Conservation (phyloP, 2,329 filamentous ascomycete species). For the Penicillium sp. region DNA sequence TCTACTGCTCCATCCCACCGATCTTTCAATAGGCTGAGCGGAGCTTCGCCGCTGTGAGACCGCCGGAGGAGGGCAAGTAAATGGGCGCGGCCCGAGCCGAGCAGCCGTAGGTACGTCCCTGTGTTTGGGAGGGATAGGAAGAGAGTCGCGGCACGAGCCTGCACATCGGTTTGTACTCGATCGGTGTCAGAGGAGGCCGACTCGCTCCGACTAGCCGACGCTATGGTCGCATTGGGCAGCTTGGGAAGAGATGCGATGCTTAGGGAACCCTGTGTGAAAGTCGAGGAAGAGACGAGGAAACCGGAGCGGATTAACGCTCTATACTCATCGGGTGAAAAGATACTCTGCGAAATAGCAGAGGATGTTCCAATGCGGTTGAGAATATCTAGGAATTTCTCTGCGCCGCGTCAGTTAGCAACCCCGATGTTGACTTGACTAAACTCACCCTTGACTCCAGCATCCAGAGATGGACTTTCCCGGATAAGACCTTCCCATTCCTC, state of each 20-base stretch:
- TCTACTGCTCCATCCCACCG: constrained; percentile 60
- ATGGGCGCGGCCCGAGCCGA: constrained; percentile 52
- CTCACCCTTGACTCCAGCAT: constrained; percentile 34
- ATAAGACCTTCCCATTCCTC: constrained; percentile 49
- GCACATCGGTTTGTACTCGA: constrained; percentile 16
- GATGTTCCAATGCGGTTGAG: constrained; percentile 46
- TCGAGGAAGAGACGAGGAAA: constrained; percentile 50
- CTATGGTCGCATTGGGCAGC: constrained; percentile 20
- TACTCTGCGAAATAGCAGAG: constrained; percentile 42
- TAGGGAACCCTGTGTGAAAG: constrained; percentile 35
- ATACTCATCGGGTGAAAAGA: constrained; percentile 47
- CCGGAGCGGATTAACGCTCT: constrained; percentile 49
- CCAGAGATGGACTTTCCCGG: constrained; percentile 31
- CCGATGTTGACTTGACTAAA: neutral
- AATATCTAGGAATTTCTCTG: constrained; percentile 48
- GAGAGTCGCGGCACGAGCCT: constrained; percentile 32
- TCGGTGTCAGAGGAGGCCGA: constrained; percentile 10
- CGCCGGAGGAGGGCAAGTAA: constrained; percentile 51
- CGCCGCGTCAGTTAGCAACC: neutral
- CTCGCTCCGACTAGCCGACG: constrained; percentile 27
- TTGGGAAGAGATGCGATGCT: constrained; percentile 41
- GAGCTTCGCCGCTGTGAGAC: constrained; percentile 51
- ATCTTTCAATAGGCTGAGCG: constrained; percentile 51
- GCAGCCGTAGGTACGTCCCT: constrained; percentile 55
- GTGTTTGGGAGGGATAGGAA: constrained; percentile 57